These are phyloP conservation scores for Linum usitatissimum DNA, from an alignment of 345 rosid genomes.

Conservation along the genomic window DNA sequence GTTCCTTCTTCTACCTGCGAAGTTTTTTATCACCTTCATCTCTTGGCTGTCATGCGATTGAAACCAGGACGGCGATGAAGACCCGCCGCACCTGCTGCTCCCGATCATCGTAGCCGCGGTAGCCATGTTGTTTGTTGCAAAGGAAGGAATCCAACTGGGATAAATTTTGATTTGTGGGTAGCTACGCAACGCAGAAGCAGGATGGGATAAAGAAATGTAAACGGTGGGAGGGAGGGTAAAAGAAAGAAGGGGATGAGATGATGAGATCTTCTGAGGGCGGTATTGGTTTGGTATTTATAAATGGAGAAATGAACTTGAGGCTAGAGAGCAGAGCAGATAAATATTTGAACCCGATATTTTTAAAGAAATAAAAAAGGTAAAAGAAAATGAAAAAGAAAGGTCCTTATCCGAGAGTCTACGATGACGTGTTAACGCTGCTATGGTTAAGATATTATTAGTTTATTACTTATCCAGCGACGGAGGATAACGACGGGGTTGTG, in stretches of 20 bases:
- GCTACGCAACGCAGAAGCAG: neutral
- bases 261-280: neutral
- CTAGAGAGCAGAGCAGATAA: no score
- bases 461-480: neutral
- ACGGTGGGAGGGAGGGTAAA: neutral
- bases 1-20: slow-evolving; percentile 17
- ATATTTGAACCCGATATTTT: no score
- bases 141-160: neutral
- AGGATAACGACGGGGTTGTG: neutral
- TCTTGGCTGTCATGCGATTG: slow-evolving; percentile 24
- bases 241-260: neutral
- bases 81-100: slow-evolving; percentile 33
- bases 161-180: neutral
- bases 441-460: neutral
- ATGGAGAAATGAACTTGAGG: no score
- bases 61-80: slow-evolving; percentile 32
- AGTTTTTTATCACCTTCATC: slow-evolving; percentile 14
- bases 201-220: neutral
- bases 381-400: neutral
- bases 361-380: no score
- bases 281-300: no score
- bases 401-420: neutral
- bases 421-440: neutral
- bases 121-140: slow-evolving; percentile 3
- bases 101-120: slow-evolving; percentile 27